Evolutionary conservation across 345 rosid species (phyloP), one percentile per base, ranked within the genome.

Genomic region (Linum trigynum): DNA sequence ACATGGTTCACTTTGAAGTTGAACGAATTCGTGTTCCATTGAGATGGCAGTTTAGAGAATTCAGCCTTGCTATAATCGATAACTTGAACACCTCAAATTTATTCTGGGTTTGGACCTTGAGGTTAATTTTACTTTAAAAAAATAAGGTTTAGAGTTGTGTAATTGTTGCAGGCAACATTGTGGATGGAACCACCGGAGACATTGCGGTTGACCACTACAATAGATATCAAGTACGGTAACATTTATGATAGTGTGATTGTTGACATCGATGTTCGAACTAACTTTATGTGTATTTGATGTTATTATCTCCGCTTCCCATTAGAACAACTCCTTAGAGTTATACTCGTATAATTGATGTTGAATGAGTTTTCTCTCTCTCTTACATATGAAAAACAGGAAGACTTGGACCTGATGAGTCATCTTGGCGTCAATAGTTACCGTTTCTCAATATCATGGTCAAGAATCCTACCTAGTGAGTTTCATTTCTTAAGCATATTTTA

Each of bases 371-470:
- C 61, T 48, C 32, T 35, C 53, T 65, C 5, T 35, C 6, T 37
- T 50, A 35, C 6, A 17, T 64, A 59, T 48, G 32, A 23, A 23
- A 23, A 23, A 23, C 80, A 87, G 92, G 88, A 84, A 59, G 97
- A 88, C 57, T 57, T 84, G 59, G 77, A 77, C 55, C 77, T 84
- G 43, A 88, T 86, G 97, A 72, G 67, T 7, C 57, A 61, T 38
- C 76, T 88, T 38, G 91, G 92, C 39, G 84, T 80, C 60, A 76
- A 83, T 65, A 84, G 88, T 78, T 89, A 85, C 55, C 77, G 92
- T 23, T 85, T 91, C 73, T 88, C 94, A 9, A 84, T 86, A 63
- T 86, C 98, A 45, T 86, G 94, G 97, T 82, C 96, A 7, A 76
- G 96, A 77, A 57, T 89, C 64, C 79, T 91, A 69, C 90, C 98